Evolutionary conservation across 345 rosid genomes (phyloP).

Genomic region (Passiflora organensis): DNA sequence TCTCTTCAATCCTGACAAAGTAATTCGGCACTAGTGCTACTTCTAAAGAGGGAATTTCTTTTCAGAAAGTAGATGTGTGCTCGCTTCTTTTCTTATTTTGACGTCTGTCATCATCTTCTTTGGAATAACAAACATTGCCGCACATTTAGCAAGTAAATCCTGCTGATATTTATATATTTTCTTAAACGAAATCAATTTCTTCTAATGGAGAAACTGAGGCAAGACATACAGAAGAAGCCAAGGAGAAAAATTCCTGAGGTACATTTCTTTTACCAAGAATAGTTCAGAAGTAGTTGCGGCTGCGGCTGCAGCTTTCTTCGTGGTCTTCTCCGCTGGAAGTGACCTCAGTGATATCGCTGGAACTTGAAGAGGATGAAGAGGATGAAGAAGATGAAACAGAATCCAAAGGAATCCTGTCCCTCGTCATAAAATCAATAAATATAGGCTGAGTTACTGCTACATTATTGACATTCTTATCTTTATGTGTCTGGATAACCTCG

Average conservation of each 20-base stretch:
- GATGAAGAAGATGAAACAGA: conserved; percentile 22
- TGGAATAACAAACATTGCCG: no score
- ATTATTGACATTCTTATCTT: background rate
- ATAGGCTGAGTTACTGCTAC: background rate
- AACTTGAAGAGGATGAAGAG: conserved; percentile 21
- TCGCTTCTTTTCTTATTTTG: no score
- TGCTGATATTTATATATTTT: background rate
- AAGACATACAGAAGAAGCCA: background rate
- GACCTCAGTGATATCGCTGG: conserved; percentile 14
- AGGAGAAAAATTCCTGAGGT: background rate
- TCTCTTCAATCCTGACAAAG: background rate
- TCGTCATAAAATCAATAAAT: conserved; percentile 13
- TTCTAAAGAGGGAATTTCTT: conserved; percentile 8
- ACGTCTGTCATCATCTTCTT: no score
- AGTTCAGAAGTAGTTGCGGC: conserved; percentile 9
- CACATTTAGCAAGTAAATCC: no score
- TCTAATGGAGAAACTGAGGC: conserved; percentile 1
- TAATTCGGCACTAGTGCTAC: background rate
- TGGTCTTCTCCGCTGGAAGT: conserved; percentile 34
- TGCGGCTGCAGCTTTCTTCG: conserved; percentile 35
- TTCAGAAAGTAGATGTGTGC: no score
- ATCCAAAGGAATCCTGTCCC: conserved; percentile 3
- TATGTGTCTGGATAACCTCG: background rate
- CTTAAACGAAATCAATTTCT: background rate
- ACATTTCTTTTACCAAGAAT: background rate